These are phyloP conservation scores for Camellia granthamiana DNA, from an alignment of 148 eudicot species.

Conservation along the genomic window DNA sequence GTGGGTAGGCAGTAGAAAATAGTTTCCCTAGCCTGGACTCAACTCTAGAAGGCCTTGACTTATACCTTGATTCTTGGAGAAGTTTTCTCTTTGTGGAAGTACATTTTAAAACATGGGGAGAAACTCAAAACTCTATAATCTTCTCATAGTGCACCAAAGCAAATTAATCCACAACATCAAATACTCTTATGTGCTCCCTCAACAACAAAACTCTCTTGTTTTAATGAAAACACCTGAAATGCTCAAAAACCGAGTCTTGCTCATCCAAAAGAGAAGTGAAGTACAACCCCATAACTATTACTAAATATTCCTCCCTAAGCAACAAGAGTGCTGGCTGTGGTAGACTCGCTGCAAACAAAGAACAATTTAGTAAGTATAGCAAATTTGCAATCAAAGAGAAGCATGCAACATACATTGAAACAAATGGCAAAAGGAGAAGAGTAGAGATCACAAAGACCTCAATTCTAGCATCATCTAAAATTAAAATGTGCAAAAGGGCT, in stretches of 20 bases:
- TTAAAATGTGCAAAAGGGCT: too few relatives aligned
- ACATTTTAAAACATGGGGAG: too few relatives aligned
- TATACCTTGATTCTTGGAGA: too few relatives aligned
- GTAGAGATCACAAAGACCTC: too few relatives aligned
- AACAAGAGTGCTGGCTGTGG: conserved; percentile 29
- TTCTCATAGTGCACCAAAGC: not conserved
- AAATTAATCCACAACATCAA: not conserved
- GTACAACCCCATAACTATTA: not conserved
- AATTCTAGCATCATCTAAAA: too few relatives aligned
- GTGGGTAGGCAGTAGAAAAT: too few relatives aligned
- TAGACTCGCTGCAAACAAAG: conserved; percentile 23
- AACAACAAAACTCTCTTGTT: not conserved
- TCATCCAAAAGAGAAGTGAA: not conserved
- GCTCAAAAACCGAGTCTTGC: not conserved
- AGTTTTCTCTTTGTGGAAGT: too few relatives aligned
- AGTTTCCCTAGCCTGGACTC: too few relatives aligned
- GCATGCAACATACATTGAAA: not conserved
- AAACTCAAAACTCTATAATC: too few relatives aligned
- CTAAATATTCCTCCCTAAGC: conserved; percentile 18
- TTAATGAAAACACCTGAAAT: not conserved
- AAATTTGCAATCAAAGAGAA: too few relatives aligned
- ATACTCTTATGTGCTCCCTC: not conserved
- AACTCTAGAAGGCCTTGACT: too few relatives aligned
- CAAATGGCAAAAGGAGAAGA: too few relatives aligned
- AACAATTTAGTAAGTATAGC: not conserved